Conservation (phyloP, 2,329 filamentous ascomycete genomes). For the Macroventuria anomochaeta region DNA sequence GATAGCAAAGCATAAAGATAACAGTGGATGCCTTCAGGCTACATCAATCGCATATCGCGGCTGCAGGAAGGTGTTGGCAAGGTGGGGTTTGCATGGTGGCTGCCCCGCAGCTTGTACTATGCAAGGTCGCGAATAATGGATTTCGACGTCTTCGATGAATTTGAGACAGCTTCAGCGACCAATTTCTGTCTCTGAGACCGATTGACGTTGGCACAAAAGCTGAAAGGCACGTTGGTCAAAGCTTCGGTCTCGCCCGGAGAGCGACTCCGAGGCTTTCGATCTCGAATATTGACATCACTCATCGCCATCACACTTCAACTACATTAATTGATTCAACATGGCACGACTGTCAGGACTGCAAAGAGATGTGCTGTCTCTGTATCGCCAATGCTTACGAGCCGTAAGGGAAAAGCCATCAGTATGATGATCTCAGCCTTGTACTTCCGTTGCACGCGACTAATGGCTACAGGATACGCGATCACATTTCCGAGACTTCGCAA, state of each 20-base stretch:
- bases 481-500: constrained; percentile 69
- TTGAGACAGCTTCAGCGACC: too few relatives aligned
- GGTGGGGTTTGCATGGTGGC: too few relatives aligned
- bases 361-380: constrained; percentile 83
- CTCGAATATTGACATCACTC: constrained; percentile 16
- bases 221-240: too few relatives aligned
- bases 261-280: background rate
- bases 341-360: constrained; percentile 82
- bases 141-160: too few relatives aligned
- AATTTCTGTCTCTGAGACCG: too few relatives aligned
- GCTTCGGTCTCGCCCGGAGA: background rate
- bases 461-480: constrained; percentile 58
- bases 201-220: too few relatives aligned
- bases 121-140: too few relatives aligned
- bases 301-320: background rate
- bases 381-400: constrained; percentile 83
- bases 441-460: constrained; percentile 16
- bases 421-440: constrained; percentile 32
- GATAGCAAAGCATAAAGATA: too few relatives aligned
- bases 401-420: constrained; percentile 81
- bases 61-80: too few relatives aligned
- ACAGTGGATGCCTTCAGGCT: too few relatives aligned
- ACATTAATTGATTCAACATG: constrained; percentile 28
- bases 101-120: too few relatives aligned
- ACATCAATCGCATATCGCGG: too few relatives aligned